Evolutionary conservation across 352 stramenopile species (phyloP).

Genomic region (Phytopythium chamaehyphon): DNA sequence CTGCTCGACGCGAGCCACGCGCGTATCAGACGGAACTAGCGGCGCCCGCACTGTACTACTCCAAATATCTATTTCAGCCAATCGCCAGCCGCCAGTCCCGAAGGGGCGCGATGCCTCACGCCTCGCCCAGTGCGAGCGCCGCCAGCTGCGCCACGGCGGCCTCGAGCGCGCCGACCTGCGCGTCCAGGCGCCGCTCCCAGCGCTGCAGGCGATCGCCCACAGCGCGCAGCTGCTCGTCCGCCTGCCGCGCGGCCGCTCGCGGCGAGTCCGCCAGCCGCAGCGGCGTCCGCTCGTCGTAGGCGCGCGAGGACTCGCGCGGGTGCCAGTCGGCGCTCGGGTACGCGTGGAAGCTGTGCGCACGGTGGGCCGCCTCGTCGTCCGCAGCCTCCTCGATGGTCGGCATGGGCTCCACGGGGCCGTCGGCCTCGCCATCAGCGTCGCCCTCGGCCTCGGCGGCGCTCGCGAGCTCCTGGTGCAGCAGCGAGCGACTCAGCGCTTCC

Average conservation of each 20-base stretch:
- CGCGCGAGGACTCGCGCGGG: background rate
- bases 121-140: no score
- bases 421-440: background rate
- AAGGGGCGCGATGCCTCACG: no score
- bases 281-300: background rate
- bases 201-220: background rate
- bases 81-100: background rate
- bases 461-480: background rate
- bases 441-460: background rate
- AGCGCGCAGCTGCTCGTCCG: background rate
- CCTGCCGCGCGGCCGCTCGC: background rate
- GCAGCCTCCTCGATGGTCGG: constrained; percentile 4
- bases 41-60: no score
- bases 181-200: background rate
- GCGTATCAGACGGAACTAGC: no score
- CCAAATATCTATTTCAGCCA: background rate
- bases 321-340: constrained; percentile 3
- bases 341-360: constrained; percentile 1
- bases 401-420: background rate
- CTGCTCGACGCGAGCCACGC: no score
- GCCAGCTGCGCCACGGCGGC: background rate
- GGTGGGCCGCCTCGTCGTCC: constrained; percentile 4
- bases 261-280: background rate
- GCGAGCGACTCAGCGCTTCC: background rate
- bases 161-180: background rate